A percentile compares a stretch with the other conserved stretches of the same genome.
These are phyloP conservation scores for Gigaspora rosea DNA, from an alignment of 192 early-diverging fungal species.

Conservation along the genomic window DNA sequence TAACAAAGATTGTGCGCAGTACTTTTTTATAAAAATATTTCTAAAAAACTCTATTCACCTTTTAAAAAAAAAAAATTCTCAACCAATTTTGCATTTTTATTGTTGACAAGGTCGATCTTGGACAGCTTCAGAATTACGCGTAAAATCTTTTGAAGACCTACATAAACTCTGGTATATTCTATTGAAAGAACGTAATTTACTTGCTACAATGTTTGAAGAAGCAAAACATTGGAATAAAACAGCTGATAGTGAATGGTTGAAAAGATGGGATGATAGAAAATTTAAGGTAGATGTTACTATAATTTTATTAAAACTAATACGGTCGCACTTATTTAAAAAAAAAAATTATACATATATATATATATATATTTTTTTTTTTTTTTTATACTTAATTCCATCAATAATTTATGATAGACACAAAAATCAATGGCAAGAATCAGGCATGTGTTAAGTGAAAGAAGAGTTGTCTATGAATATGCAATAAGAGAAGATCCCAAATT, in stretches of 20 bases:
- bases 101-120: constrained; percentile 74
- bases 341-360: background rate
- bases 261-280: background rate
- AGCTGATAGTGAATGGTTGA: background rate
- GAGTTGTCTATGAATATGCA: constrained; percentile 64
- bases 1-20: background rate
- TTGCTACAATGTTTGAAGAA: constrained; percentile 75
- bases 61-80: background rate
- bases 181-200: constrained; percentile 82
- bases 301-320: background rate
- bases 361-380: background rate
- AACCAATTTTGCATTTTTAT: background rate
- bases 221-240: constrained; percentile 27
- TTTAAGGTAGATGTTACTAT: background rate
- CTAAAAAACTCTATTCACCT: background rate
- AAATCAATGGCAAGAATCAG: constrained; percentile 85
- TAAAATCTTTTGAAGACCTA: constrained; percentile 95
- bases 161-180: constrained; percentile 94
- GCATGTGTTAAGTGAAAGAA: constrained; percentile 76
- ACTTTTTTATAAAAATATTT: background rate
- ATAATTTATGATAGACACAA: constrained; percentile 57
- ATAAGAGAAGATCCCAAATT: constrained; percentile 18
- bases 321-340: too few species aligned
- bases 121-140: constrained; percentile 83
- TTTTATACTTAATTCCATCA: constrained; percentile 11